A percentile compares a stretch with the other conserved stretches of the same genome.
Conservation (phyloP, 768 basidiomycete genomes). For the Panus rudis region DNA sequence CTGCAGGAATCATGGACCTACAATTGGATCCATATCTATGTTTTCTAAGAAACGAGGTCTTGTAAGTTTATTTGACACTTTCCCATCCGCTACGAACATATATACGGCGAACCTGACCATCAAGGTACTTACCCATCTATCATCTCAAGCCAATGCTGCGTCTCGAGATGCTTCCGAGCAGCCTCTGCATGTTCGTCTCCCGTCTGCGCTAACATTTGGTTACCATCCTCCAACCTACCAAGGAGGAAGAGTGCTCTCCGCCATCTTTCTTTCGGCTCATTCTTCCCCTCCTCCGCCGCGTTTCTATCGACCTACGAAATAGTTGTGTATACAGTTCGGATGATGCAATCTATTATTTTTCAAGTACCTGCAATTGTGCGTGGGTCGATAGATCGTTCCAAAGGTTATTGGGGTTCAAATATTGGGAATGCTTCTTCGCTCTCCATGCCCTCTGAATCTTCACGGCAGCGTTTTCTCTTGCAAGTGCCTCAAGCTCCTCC, state of each 20-base stretch:
- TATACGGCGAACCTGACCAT: background rate
- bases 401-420: slow-evolving; percentile 15
- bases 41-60: slow-evolving; percentile 34
- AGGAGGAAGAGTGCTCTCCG: slow-evolving; percentile 37
- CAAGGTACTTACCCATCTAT: slow-evolving; percentile 43
- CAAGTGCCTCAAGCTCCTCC: slow-evolving; percentile 11
- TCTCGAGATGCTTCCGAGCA: slow-evolving; percentile 43
- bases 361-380: slow-evolving; percentile 18
- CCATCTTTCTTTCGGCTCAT: slow-evolving; percentile 41
- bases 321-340: background rate
- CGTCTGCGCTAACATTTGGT: slow-evolving; percentile 28
- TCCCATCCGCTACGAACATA: too few species aligned
- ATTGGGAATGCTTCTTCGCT: slow-evolving; percentile 8
- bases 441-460: slow-evolving; percentile 20
- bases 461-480: slow-evolving; percentile 14
- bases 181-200: slow-evolving; percentile 24
- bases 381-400: slow-evolving; percentile 18
- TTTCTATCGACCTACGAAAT: slow-evolving; percentile 33
- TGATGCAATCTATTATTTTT: background rate
- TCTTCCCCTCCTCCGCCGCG: slow-evolving; percentile 39
- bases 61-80: too few species aligned
- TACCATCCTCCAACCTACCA: slow-evolving; percentile 35
- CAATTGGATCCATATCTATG: slow-evolving; percentile 60
- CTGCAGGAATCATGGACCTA: slow-evolving; percentile 27
- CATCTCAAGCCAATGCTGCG: slow-evolving; percentile 59